Evolutionary conservation across 2,329 filamentous ascomycete genomes (phyloP), one percentile per base, ranked within the genome.

Genomic region (Cladosporium sp.): DNA sequence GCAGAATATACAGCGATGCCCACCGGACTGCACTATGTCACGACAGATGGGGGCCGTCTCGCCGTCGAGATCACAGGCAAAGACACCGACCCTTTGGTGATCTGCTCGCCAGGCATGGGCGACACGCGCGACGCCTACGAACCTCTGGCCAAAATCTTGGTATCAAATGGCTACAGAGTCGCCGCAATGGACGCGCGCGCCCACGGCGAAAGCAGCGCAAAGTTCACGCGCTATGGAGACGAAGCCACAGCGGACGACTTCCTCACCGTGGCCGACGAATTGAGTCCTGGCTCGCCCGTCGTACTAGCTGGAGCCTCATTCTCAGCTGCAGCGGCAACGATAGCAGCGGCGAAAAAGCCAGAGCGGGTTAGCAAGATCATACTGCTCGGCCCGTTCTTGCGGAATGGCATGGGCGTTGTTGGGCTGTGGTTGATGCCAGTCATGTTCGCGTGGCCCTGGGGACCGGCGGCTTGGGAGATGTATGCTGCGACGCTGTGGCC

Each of bases 21-120:
- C 3, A 28, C 51, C n/a, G 51, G 51, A 32, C 28, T 54, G 18
- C 26, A 54, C 28, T 54, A 54, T 21, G 11, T 54, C 10, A 28
- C 51, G 5, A 21, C 26, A 18, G 58, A 32, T 23, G 58, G 58
- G 25, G 64, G 64, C 34, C 57, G 43, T 14, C 64, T 66, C 59
- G 59, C 64, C 30, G 48, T 63, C 14, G 64, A 66, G 21, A 57
- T 66, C 18, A 36, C 8, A 5, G 65, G 65, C 51, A 54, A 54
- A 3, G 51, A 54, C 6, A 39, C 8, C 14, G 62, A 63, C 23
- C 54, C 65, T 18, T n/a, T 67, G 18, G 54, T 67, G 10, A 64
- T 67, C 43, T 67, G 65, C 54, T 36, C 62, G 11, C 65, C 51
- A 18, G 65, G 60, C 3, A 67, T 67, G 65, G 65, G 65, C 54